phyloP scores from a whole-genome alignment of 768 basidiomycete species.

The Tylopilus subfusipes region DNA sequence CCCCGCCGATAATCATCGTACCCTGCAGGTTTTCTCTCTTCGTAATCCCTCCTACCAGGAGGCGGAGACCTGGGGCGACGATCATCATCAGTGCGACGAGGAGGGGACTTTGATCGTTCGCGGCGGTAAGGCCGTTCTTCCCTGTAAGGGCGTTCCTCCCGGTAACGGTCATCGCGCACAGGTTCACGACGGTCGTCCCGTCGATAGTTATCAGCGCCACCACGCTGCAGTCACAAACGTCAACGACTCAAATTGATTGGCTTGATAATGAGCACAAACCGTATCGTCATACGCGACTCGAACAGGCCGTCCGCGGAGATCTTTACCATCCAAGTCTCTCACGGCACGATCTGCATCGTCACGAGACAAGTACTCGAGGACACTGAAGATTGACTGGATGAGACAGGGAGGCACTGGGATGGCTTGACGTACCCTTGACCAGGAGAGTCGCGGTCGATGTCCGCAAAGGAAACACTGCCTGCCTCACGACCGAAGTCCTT shows the following conservation, averaged over 20 bases:
- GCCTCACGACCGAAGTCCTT: conserved; percentile 97
- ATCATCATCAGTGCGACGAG: conserved; percentile 72
- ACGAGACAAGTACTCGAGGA: conserved; percentile 85
- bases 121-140: conserved; percentile 57
- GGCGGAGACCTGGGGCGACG: conserved; percentile 77
- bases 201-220: conserved; percentile 69
- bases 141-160: conserved; percentile 55
- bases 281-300: conserved; percentile 65
- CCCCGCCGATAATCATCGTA: conserved; percentile 88
- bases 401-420: not conserved
- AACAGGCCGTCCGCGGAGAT: conserved; percentile 80
- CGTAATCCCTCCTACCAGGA: conserved; percentile 73
- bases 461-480: conserved; percentile 90
- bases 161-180: conserved; percentile 53
- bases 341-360: conserved; percentile 95
- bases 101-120: conserved; percentile 81
- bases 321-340: conserved; percentile 79
- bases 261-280: conserved; percentile 37
- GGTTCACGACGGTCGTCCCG: conserved; percentile 66
- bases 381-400: conserved; percentile 40
- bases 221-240: conserved; percentile 42
- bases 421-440: conserved; percentile 73
- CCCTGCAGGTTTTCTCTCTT: conserved; percentile 87
- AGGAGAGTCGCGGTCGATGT: conserved; percentile 83
- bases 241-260: not conserved